Evolutionary conservation across 2,329 filamentous ascomycete species (phyloP).

Genomic region (Sporothrix sp.): DNA sequence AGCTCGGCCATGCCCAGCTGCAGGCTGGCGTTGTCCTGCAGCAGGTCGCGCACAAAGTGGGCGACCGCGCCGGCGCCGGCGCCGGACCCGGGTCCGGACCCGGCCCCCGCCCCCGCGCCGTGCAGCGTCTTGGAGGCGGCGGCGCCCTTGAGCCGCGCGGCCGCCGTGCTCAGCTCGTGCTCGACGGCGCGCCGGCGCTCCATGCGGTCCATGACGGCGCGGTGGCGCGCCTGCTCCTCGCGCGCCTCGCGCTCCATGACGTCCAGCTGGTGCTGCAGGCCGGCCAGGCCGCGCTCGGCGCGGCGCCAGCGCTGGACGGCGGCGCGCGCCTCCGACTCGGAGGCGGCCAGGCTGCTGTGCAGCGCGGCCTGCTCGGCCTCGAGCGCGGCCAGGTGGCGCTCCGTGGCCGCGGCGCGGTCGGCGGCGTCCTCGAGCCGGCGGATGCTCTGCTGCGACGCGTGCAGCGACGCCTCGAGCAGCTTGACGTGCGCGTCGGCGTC

Average conservation of each 20-base stretch:
- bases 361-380: slow-evolving; percentile 73
- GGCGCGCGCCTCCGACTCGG: slow-evolving; percentile 65
- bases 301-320: slow-evolving; percentile 77
- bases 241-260: slow-evolving; percentile 74
- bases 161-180: slow-evolving; percentile 68
- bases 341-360: slow-evolving; percentile 55
- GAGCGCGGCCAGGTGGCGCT: slow-evolving; percentile 66
- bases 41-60: slow-evolving; percentile 88
- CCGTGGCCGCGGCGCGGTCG: slow-evolving; percentile 64
- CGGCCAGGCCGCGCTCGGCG: slow-evolving; percentile 67
- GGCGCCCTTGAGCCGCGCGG: slow-evolving; percentile 69
- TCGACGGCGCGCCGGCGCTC: slow-evolving; percentile 76
- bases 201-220: slow-evolving; percentile 71
- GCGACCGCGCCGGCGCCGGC: slow-evolving; percentile 61
- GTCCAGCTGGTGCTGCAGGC: slow-evolving; percentile 81
- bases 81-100: slow-evolving; percentile 37
- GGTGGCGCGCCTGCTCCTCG: slow-evolving; percentile 71
- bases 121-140: slow-evolving; percentile 60
- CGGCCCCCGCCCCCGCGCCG: slow-evolving; percentile 37
- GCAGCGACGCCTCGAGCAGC: slow-evolving; percentile 63
- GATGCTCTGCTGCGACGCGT: slow-evolving; percentile 68
- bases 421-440: slow-evolving; percentile 65
- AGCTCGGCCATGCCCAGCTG: slow-evolving; percentile 88
- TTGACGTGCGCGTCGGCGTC: slow-evolving; percentile 75
- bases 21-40: slow-evolving; percentile 89